Base-by-base conservation (phyloP, 352 stramenopile species). In the Pythium aphanidermatum region DNA sequence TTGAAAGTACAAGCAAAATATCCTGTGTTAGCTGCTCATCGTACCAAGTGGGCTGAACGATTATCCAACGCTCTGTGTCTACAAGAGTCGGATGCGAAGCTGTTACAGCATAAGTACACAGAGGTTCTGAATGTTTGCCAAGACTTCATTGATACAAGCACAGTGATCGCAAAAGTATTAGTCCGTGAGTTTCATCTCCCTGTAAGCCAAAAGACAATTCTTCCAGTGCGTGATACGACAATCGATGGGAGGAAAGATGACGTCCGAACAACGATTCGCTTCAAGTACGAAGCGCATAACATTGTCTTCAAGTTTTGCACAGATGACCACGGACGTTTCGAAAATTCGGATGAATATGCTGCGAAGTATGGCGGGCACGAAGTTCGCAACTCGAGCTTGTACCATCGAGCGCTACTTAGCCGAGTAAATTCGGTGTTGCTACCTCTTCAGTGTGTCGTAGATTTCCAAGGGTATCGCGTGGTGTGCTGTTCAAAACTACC, bases 321-420 rank as follows among this genome's bases (percentile, higher is more conserved):
- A 2, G 89, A 97, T 34, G 87, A 97, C 41, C 81, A 97, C 51
- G 89, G 89, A 14, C 65, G 92, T 3, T 97, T 85, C 45, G 89
- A 97, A 43, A 70, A 84, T 7, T 94, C 73, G 0, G 83, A 97
- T 44, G 91, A 97, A 42, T 69, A 72, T 31, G 73, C 89, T 2
- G 79, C 82, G 13, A 97, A 97, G 62, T 79, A 63, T 12, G 84
- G 68, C 2, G 79, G 77, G 24, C 70, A 95, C 23, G 81, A 95
- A 46, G 59, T 91, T 2, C 58, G 85, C 24, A 87, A 94, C 38
- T 92, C 83, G 6, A 71, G 74, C 1, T 50, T 96, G 30, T 93
- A 88, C 44, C 57, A 90, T 12, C 70, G 74, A 7, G 65, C 61
- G 19, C 47, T 86, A n/a, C 29, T 55, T 0, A 65, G 58, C 19